phyloP scores from a whole-genome alignment of 139 green algal genomes.

The Coelastrella sp. region DNA sequence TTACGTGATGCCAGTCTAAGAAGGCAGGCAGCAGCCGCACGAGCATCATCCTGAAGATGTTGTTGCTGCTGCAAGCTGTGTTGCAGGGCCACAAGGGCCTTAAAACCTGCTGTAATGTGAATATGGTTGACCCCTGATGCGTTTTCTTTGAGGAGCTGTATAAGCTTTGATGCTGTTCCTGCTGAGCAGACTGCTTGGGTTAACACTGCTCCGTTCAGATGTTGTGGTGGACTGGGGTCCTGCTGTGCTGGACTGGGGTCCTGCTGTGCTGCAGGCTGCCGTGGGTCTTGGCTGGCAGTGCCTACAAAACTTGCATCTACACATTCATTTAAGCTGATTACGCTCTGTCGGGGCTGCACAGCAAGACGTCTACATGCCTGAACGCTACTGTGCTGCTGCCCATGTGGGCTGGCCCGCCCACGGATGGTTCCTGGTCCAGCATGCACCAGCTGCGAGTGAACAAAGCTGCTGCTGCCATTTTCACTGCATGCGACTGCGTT shows the following conservation, averaged over 20 bases:
- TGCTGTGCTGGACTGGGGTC: neutral
- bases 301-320: too few relatives aligned
- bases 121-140: conserved; percentile 34
- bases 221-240: neutral
- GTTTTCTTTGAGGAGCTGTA: neutral
- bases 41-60: neutral
- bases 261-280: neutral
- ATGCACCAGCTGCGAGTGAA: too few relatives aligned
- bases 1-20: neutral
- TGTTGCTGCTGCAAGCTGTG: conserved; percentile 34
- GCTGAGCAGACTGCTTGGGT: conserved; percentile 13
- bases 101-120: conserved; percentile 39
- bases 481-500: too few relatives aligned
- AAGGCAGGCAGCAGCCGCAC: neutral
- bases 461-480: too few relatives aligned
- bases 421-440: too few relatives aligned
- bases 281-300: too few relatives aligned
- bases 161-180: neutral
- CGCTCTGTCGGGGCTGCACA: too few relatives aligned
- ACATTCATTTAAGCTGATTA: too few relatives aligned
- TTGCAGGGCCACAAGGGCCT: neutral
- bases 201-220: neutral
- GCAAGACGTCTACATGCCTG: too few relatives aligned
- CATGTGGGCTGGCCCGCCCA: too few relatives aligned
- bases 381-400: too few relatives aligned